Base-by-base conservation (phyloP, 306 rosid species). In the Inga leiocalycina region DNA sequence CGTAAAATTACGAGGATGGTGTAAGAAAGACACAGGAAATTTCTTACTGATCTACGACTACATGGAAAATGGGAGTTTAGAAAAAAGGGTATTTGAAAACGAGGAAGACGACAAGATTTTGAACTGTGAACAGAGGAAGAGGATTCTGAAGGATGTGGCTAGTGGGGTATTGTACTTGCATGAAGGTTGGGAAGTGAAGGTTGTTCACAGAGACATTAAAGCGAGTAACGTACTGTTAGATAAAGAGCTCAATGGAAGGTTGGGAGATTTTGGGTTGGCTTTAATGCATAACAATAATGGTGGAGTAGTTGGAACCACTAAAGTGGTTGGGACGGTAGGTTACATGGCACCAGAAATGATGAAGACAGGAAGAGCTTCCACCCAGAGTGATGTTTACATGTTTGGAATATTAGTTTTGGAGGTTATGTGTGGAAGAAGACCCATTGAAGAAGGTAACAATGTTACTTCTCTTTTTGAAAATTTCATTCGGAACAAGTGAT, bases 51-150 rank as follows among this genome's bases (percentile, higher is more conserved):
- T 92, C 20, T 95, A 95, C 83, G 96, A 95, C 11, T 93, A 90
- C 35, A 92, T 95, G 98, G 97, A 91, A 79, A 95, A 95, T 67
- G 98, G 96, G 35, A 93, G 99, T 68, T 84, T 95, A 45, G 98
- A 95, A 70, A 88, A 88, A 76, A 77, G 94, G 84, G 87, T 95
- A 20, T 89, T 91, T 76, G 88, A 90, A 24, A 82, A 83, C 17
- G 76, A 45, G 10, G 76, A 71, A 44, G 88, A 87, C 48, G 84
- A 79, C 16, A 87, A 81, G 78, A 85, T 89, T 87, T 74, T 93
- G 62, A 80, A 76, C 10, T 85, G 9, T 64, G 89, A 83, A 44
- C 92, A 92, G 6, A 89, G 97, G 54, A 84, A 89, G 52, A 86
- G 88, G 83, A 88, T 93, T 80, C 10, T 95, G 74, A 95, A 87